phyloP scores from a whole-genome alignment of 345 rosid species.

The Aegle marmelos region DNA sequence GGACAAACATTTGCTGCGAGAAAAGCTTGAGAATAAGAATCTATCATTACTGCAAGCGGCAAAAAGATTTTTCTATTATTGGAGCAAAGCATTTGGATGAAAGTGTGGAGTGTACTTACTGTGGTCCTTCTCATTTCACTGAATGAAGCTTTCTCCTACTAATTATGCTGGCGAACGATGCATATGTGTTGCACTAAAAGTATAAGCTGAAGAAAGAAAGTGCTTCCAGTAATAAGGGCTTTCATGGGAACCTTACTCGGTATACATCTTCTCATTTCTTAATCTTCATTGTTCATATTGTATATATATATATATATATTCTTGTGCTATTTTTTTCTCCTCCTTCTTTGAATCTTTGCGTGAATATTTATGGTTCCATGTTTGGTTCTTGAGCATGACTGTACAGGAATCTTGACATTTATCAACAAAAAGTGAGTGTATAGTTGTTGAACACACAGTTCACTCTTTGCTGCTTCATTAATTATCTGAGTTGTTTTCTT shows the following conservation, averaged over 20 bases:
- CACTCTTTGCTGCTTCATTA: neutral
- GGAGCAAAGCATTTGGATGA: neutral
- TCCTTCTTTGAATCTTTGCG: neutral
- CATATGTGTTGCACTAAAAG: neutral
- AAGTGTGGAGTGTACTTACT: neutral
- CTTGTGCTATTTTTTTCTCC: neutral
- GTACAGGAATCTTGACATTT: neutral
- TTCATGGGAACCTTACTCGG: slow-evolving; percentile 22
- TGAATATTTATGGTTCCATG: neutral
- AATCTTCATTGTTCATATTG: neutral
- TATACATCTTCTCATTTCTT: neutral
- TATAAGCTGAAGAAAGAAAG: neutral
- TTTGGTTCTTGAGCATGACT: neutral
- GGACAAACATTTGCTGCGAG: no score
- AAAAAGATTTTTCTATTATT: neutral
- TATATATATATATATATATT: no score
- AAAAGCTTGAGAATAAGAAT: no score
- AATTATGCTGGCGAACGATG: neutral
- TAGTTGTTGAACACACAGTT: neutral
- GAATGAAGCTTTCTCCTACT: neutral
- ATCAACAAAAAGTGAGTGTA: neutral
- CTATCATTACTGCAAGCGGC: no score
- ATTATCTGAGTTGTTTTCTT: neutral
- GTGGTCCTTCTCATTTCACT: neutral
- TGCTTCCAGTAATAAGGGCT: slow-evolving; percentile 21